These are phyloP conservation scores for Phytopythium montanum DNA, from an alignment of 352 stramenopile species.

Conservation along the genomic window DNA sequence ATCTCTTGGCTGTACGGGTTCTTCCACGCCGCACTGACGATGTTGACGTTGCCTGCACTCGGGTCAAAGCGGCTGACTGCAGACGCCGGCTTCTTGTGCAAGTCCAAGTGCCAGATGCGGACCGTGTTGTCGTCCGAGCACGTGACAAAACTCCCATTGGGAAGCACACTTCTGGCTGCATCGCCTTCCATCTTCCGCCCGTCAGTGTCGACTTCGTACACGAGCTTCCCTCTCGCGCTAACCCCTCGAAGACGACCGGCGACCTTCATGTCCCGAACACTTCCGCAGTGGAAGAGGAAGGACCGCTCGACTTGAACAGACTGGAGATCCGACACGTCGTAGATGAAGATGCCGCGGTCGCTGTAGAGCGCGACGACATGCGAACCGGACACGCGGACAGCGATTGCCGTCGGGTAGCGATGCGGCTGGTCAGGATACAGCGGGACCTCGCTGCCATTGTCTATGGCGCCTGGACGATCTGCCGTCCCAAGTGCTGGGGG, in stretches of 20 bases:
- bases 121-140: slow-evolving; percentile 86
- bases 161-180: slow-evolving; percentile 26
- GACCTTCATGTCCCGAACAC: slow-evolving; percentile 63
- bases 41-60: slow-evolving; percentile 5
- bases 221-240: slow-evolving; percentile 51
- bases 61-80: slow-evolving; percentile 26
- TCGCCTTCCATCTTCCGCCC: slow-evolving; percentile 7
- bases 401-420: slow-evolving; percentile 54
- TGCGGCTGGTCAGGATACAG: slow-evolving; percentile 52
- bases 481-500: slow-evolving; percentile 60
- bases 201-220: slow-evolving; percentile 30
- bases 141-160: slow-evolving; percentile 74
- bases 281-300: slow-evolving; percentile 79
- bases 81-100: slow-evolving; percentile 40
- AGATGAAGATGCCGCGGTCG: slow-evolving; percentile 82
- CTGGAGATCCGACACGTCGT: slow-evolving; percentile 51
- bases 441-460: slow-evolving; percentile 9
- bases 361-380: slow-evolving; percentile 71
- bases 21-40: slow-evolving; percentile 37
- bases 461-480: slow-evolving; percentile 13
- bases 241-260: slow-evolving; percentile 44
- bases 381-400: slow-evolving; percentile 53
- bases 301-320: slow-evolving; percentile 51
- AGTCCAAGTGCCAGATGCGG: slow-evolving; percentile 82
- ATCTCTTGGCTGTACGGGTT: slow-evolving; percentile 75